A percentile compares a stretch with the other conserved stretches of the same genome.
phyloP scores from a whole-genome alignment of 305 asterid genomes.

The Fraxinus latifolia region DNA sequence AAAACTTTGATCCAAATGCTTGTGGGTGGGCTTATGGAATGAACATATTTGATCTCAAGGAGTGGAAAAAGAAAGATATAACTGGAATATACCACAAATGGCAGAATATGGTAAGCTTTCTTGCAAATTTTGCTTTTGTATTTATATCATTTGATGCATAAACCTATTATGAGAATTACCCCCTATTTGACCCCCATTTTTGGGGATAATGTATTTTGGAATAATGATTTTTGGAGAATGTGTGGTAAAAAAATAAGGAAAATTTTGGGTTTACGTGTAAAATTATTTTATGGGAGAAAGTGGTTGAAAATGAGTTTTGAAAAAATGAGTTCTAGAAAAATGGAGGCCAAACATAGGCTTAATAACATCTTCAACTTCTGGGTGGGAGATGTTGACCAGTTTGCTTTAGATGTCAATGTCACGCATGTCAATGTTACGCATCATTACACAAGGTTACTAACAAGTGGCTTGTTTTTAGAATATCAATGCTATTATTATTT shows the following conservation, averaged over 20 bases:
- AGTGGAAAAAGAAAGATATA: conserved; percentile 94
- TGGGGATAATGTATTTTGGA: neutral
- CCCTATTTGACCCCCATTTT: neutral
- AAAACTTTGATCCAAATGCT: conserved; percentile 85
- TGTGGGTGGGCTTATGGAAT: conserved; percentile 99
- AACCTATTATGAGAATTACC: neutral
- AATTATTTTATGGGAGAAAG: too few relatives aligned
- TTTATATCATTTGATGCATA: neutral
- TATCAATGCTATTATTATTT: neutral
- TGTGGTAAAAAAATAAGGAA: too few relatives aligned
- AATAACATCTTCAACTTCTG: neutral
- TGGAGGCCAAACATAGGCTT: neutral
- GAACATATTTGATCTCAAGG: conserved; percentile 91
- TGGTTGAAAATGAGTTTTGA: too few relatives aligned
- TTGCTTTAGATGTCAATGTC: neutral
- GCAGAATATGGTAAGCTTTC: conserved; percentile 79
- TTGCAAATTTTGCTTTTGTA: neutral
- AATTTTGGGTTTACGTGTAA: too few relatives aligned
- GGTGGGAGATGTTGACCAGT: neutral
- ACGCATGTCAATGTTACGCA: neutral
- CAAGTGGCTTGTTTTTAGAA: neutral
- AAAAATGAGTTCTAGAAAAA: too few relatives aligned
- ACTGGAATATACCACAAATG: conserved; percentile 98
- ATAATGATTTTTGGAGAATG: neutral
- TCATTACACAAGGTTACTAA: neutral